These are phyloP conservation scores for Stachybotrys echinatus DNA, from an alignment of 2,329 filamentous ascomycete species.

Conservation along the genomic window DNA sequence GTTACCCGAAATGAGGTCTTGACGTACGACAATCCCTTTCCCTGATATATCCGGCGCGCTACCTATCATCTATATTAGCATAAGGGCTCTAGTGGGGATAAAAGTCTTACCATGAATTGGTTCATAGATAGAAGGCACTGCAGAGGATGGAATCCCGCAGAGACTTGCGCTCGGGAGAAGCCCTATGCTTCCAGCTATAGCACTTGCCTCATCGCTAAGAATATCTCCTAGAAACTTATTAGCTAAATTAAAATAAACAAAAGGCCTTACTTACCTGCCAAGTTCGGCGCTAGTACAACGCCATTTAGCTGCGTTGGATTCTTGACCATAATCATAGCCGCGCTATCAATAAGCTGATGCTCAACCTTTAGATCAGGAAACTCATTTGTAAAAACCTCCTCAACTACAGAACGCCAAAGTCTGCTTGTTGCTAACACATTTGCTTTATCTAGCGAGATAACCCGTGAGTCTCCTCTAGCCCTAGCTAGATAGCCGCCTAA, in stretches of 20 bases:
- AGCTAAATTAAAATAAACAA: conserved; percentile 10
- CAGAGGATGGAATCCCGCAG: conserved; percentile 13
- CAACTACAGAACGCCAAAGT: conserved; percentile 79
- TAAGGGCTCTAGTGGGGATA: conserved; percentile 7
- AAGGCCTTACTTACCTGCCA: conserved; percentile 13
- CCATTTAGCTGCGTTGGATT: conserved; percentile 81
- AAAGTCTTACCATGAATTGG: conserved; percentile 13
- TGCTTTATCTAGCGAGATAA: conserved; percentile 87
- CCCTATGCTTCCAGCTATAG: conserved; percentile 13
- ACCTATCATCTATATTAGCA: conserved; percentile 9
- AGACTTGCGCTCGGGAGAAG: conserved; percentile 16
- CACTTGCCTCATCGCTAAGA: conserved; percentile 13
- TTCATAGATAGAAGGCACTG: conserved; percentile 13
- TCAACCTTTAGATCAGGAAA: conserved; percentile 78
- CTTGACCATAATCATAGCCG: conserved; percentile 93
- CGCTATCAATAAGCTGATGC: conserved; percentile 87
- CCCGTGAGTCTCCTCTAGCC: conserved; percentile 59
- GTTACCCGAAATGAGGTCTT: conserved; percentile 37
- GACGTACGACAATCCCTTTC: conserved; percentile 10
- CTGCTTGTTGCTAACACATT: conserved; percentile 85
- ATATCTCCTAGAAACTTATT: conserved; percentile 12
- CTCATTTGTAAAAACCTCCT: conserved; percentile 76
- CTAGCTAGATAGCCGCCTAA: conserved; percentile 75
- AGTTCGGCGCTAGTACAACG: conserved; percentile 80
- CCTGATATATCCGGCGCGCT: conserved; percentile 11